Conservation (phyloP, 495 filamentous ascomycete genomes). For the Penicillium fimorum region DNA sequence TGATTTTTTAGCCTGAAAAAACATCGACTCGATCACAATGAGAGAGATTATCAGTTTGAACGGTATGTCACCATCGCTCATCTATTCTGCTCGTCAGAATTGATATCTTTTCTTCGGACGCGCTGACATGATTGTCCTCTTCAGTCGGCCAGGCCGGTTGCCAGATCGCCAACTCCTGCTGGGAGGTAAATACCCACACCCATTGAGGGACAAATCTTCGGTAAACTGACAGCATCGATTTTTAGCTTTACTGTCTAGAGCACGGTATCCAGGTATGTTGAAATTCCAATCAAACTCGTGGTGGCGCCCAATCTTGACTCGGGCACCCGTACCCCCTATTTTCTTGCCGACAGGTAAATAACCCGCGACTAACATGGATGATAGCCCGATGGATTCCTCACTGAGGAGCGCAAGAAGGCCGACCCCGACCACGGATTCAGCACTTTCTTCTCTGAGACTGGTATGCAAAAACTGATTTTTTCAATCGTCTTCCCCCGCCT, state of each 20-base stretch:
- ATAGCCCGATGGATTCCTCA: constrained; percentile 97
- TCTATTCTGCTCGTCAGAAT: constrained; percentile 7
- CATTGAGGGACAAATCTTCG: constrained; percentile 13
- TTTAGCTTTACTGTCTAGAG: constrained; percentile 97
- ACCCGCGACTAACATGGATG: constrained; percentile 25
- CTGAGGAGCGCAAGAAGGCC: constrained; percentile 95
- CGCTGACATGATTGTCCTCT: constrained; percentile 23
- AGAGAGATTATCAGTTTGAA: constrained; percentile 99
- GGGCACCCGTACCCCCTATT: constrained; percentile 23
- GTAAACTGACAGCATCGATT: constrained; percentile 28
- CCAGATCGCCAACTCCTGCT: constrained; percentile 99
- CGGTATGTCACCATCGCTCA: constrained; percentile 58
- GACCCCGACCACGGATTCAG: constrained; percentile 97
- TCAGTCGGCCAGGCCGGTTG: constrained; percentile 99
- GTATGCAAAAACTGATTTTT: constrained; percentile 49
- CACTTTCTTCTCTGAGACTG: constrained; percentile 99
- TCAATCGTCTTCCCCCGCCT: constrained; percentile 10
- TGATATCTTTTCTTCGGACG: constrained; percentile 20
- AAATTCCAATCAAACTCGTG: constrained; percentile 14
- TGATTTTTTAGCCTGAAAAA: constrained; percentile 39
- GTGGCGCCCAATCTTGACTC: constrained; percentile 20
- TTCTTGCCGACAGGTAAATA: constrained; percentile 17
- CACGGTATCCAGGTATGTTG: constrained; percentile 94
- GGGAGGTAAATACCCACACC: constrained; percentile 71
- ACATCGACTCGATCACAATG: constrained; percentile 59